phyloP scores from a whole-genome alignment of 768 basidiomycete genomes.

The Hericium alpestre region DNA sequence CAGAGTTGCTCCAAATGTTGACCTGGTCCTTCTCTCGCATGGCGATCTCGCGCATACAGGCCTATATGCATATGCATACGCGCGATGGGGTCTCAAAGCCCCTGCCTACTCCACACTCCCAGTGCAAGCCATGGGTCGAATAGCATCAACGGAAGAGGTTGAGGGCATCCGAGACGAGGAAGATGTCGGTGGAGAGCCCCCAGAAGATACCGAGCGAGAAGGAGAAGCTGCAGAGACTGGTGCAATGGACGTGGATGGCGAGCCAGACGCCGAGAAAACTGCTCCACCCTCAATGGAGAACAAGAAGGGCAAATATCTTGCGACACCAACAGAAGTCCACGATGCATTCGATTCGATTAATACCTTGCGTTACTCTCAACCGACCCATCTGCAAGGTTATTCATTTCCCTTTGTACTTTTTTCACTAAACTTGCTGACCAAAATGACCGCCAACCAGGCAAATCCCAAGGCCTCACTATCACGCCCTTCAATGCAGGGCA shows the following conservation, averaged over 20 bases:
- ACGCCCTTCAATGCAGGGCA: constrained; percentile 94
- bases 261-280: constrained; percentile 18
- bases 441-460: constrained; percentile 30
- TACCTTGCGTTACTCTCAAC: constrained; percentile 89
- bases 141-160: constrained; percentile 81
- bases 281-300: neutral
- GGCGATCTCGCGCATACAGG: constrained; percentile 85
- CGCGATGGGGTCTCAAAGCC: constrained; percentile 78
- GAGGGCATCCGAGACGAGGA: constrained; percentile 73
- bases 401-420: neutral
- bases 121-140: constrained; percentile 90
- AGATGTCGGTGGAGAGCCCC: constrained; percentile 29
- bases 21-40: constrained; percentile 89
- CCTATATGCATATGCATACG: constrained; percentile 85
- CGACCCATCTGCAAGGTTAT: constrained; percentile 84
- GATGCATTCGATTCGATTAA: constrained; percentile 89
- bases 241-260: constrained; percentile 18
- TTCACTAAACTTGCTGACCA: too few relatives aligned
- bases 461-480: constrained; percentile 87
- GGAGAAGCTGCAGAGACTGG: constrained; percentile 16
- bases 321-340: constrained; percentile 76
- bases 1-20: constrained; percentile 71
- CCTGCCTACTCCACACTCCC: constrained; percentile 92
- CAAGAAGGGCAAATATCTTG: constrained; percentile 49
- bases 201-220: neutral